Evolutionary conservation across 352 stramenopile species (phyloP).

Genomic region (Phytophthora nicotianae): DNA sequence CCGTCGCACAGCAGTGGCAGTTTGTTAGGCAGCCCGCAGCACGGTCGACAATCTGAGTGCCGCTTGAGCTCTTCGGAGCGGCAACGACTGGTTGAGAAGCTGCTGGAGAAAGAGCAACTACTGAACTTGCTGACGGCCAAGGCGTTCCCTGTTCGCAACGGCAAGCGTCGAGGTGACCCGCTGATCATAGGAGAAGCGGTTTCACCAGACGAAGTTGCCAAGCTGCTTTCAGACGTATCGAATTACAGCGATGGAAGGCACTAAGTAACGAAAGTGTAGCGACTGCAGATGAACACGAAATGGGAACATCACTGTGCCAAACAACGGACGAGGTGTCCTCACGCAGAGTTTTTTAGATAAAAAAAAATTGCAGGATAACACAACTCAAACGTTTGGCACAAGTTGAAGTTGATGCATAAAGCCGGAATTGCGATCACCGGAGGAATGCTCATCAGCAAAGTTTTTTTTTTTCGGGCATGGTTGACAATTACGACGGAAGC

Average conservation of each 20-base stretch:
- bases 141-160: conserved; percentile 60
- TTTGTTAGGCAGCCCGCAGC: conserved; percentile 13
- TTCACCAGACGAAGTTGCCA: conserved; percentile 51
- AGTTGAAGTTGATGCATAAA: conserved; percentile 24
- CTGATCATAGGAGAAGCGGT: conserved; percentile 52
- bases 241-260: conserved; percentile 15
- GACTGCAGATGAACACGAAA: conserved; percentile 17
- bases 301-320: conserved; percentile 4
- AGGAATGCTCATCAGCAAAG: background rate
- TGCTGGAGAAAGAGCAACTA: conserved; percentile 85
- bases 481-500: background rate
- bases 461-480: background rate
- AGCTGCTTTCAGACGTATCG: conserved; percentile 46
- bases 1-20: conserved; percentile 20
- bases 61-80: conserved; percentile 53
- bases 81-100: conserved; percentile 74
- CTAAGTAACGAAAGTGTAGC: conserved; percentile 29
- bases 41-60: conserved; percentile 18
- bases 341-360: background rate
- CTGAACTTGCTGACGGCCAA: conserved; percentile 80
- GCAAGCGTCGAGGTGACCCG: conserved; percentile 37
- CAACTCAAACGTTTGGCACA: background rate
- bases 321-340: background rate
- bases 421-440: conserved; percentile 12
- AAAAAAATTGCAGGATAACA: no score